These are phyloP conservation scores for Ophiostoma sp. DNA, from an alignment of 2,329 filamentous ascomycete genomes.

Conservation along the genomic window DNA sequence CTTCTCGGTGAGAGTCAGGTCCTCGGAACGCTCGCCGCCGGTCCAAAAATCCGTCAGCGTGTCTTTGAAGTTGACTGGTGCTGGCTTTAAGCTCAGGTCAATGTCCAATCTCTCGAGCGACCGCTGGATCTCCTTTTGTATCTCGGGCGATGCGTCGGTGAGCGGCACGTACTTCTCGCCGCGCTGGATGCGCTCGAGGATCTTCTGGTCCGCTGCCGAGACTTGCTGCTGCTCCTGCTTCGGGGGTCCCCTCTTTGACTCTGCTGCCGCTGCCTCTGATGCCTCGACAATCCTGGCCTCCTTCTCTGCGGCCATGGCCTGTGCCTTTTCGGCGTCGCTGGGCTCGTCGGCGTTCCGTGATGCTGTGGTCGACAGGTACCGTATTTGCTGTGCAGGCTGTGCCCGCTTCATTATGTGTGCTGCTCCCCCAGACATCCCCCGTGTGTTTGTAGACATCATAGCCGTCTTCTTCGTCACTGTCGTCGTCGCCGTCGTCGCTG, in stretches of 20 bases:
- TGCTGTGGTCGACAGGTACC: conserved; percentile 21
- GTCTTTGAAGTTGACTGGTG: background rate
- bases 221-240: background rate
- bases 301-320: background rate
- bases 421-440: conserved; percentile 3
- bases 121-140: background rate
- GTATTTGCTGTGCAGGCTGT: background rate
- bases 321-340: background rate
- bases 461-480: background rate
- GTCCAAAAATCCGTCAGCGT: conserved; percentile 41
- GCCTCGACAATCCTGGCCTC: background rate
- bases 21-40: conserved; percentile 28
- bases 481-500: conserved; percentile 9
- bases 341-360: conserved; percentile 12
- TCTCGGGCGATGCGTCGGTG: conserved; percentile 2
- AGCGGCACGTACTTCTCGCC: conserved; percentile 11
- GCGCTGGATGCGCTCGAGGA: background rate
- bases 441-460: background rate
- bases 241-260: background rate
- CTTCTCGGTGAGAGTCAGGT: conserved; percentile 36
- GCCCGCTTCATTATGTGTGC: background rate
- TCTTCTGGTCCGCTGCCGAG: background rate
- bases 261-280: background rate
- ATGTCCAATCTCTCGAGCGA: background rate
- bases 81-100: background rate